A percentile compares a stretch with the other conserved stretches of the same genome.
Evolutionary conservation across 495 filamentous ascomycete genomes (phyloP).

Genomic region (Hypoxylon fuscum): DNA sequence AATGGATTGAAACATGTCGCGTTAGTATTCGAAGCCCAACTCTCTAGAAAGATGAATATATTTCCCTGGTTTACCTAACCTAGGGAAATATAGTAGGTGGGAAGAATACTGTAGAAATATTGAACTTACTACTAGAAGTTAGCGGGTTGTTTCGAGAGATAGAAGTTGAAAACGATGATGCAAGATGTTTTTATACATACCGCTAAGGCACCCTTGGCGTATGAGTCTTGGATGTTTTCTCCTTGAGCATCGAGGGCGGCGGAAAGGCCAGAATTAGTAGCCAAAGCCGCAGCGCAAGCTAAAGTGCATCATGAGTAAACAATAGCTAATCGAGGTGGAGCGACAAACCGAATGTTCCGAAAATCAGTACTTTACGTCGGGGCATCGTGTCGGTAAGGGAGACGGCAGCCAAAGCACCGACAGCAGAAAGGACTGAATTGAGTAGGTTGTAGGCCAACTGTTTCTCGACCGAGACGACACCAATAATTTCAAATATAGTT

Average conservation of each 20-base stretch:
- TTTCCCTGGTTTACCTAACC: no score
- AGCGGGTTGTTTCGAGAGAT: no score
- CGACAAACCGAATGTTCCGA: conserved; percentile 51
- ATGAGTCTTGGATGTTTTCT: conserved; percentile 46
- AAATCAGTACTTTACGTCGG: conserved; percentile 54
- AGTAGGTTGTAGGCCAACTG: conserved; percentile 59
- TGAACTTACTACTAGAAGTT: no score
- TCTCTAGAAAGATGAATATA: no score
- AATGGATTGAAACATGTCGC: no score
- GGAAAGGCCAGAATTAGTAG: conserved; percentile 57
- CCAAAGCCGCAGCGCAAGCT: conserved; percentile 60
- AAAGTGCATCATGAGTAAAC: conserved; percentile 6
- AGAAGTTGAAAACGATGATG: no score
- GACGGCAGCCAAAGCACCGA: conserved; percentile 56
- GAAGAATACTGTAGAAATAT: no score
- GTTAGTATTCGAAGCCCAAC: no score
- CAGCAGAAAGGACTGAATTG: conserved; percentile 54
- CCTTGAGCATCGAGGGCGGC: conserved; percentile 52
- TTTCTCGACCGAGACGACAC: conserved; percentile 44
- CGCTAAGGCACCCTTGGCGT: conserved; percentile 55
- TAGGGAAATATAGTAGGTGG: no score
- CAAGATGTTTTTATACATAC: no score
- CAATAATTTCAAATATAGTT: conserved; percentile 47
- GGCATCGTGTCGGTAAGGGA: conserved; percentile 55
- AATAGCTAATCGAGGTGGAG: no score